phyloP scores from a whole-genome alignment of 108 stramenopile genomes.

The Stephanodiscus triporus region DNA sequence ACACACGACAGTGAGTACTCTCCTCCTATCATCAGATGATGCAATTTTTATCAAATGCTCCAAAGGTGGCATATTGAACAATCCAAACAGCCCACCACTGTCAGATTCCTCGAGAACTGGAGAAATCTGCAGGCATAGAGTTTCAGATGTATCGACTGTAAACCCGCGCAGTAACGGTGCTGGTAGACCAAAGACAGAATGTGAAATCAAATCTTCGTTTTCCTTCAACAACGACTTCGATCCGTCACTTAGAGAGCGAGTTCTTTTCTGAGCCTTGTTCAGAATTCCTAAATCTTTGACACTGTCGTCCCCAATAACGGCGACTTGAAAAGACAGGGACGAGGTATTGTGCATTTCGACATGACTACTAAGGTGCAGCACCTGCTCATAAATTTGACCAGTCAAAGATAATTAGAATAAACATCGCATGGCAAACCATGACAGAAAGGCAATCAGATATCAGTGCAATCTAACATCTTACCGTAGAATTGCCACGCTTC shows the following conservation, averaged over 20 bases:
- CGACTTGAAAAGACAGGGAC: conserved; percentile 63
- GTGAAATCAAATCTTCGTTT: conserved; percentile 38
- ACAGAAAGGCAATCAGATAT: background rate
- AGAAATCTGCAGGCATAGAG: conserved; percentile 38
- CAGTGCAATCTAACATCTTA: conserved; percentile 33
- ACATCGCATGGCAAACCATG: background rate
- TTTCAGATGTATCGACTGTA: conserved; percentile 37
- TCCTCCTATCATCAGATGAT: conserved; percentile 20
- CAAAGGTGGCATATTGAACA: conserved; percentile 45
- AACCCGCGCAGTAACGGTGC: conserved; percentile 40
- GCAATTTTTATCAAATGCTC: conserved; percentile 38
- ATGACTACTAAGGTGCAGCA: conserved; percentile 73
- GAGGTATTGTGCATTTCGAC: conserved; percentile 69
- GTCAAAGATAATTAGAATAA: background rate
- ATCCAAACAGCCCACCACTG: conserved; percentile 23
- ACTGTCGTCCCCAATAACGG: conserved; percentile 37
- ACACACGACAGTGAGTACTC: conserved; percentile 44
- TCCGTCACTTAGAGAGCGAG: background rate
- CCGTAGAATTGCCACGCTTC: conserved; percentile 79
- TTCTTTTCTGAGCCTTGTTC: conserved; percentile 15
- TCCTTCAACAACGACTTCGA: conserved; percentile 32
- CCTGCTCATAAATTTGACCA: conserved; percentile 26
- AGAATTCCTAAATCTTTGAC: conserved; percentile 52
- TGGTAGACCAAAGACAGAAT: conserved; percentile 51
- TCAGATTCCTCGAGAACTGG: conserved; percentile 26